phyloP scores from a whole-genome alignment of 176 grass and related monocot species.

The Avena sativa region DNA sequence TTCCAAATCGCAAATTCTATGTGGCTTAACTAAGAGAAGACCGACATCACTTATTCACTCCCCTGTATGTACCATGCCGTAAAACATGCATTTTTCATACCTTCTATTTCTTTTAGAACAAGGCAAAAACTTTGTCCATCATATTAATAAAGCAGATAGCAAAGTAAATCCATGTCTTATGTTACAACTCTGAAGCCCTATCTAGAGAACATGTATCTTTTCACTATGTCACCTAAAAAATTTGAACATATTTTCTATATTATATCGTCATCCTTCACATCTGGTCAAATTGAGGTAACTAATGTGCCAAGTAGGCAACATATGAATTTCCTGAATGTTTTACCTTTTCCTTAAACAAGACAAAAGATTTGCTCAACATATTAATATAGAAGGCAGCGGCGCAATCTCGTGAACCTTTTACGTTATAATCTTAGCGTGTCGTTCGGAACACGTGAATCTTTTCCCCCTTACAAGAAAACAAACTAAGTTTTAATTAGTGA shows the following conservation, averaged over 20 bases:
- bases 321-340: background rate
- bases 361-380: background rate
- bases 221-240: no score
- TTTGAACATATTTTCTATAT: no score
- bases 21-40: background rate
- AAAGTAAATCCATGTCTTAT: background rate
- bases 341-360: background rate
- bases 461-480: background rate
- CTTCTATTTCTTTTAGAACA: background rate
- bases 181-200: background rate
- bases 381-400: background rate
- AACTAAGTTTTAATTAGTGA: background rate
- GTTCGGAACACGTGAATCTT: background rate
- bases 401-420: background rate
- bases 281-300: background rate
- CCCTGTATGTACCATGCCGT: no score
- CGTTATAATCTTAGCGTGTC: background rate
- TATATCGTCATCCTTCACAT: background rate
- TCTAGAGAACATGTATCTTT: no score
- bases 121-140: background rate
- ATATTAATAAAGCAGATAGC: background rate
- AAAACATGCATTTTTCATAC: background rate
- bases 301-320: background rate
- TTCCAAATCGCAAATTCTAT: background rate
- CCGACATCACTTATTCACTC: background rate